Conservation (phyloP, 1,139 yeast genomes). For the Yamadazyma dushanensis region DNA sequence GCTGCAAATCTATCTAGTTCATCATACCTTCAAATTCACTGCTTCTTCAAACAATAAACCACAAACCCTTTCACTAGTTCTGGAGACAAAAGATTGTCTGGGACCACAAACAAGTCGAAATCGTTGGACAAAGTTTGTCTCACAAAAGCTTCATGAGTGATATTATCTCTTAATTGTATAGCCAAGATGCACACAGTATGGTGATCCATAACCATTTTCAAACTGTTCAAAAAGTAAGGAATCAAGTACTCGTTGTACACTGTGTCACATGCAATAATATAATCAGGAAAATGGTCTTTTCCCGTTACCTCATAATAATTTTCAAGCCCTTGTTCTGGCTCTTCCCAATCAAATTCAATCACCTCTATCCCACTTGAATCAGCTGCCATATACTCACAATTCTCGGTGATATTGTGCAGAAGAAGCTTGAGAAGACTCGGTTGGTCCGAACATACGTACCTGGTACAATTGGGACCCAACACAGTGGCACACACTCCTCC, state of each 20-base stretch:
- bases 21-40: no score
- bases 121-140: conserved; percentile 1
- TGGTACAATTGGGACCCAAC: conserved; percentile 35
- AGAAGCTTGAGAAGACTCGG: conserved; percentile 53
- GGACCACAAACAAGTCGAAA: conserved; percentile 27
- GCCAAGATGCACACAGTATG: conserved; percentile 45
- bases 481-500: conserved; percentile 55
- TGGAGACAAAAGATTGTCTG: conserved; percentile 25
- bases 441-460: conserved; percentile 66
- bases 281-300: conserved; percentile 29
- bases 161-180: conserved; percentile 57
- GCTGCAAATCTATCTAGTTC: background rate
- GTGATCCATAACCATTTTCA: conserved; percentile 32
- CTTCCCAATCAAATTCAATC: conserved; percentile 68
- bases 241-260: conserved; percentile 66
- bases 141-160: conserved; percentile 48
- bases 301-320: conserved; percentile 18
- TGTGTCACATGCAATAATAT: conserved; percentile 68
- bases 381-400: conserved; percentile 17
- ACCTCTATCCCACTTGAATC: conserved; percentile 31
- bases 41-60: conserved; percentile 42
- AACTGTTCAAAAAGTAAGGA: conserved; percentile 47
- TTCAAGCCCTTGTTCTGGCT: conserved; percentile 31
- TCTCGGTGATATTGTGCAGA: conserved; percentile 43
- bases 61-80: conserved; percentile 43